phyloP scores from a whole-genome alignment of 352 stramenopile species.

The Globisporangium apiculatum region DNA sequence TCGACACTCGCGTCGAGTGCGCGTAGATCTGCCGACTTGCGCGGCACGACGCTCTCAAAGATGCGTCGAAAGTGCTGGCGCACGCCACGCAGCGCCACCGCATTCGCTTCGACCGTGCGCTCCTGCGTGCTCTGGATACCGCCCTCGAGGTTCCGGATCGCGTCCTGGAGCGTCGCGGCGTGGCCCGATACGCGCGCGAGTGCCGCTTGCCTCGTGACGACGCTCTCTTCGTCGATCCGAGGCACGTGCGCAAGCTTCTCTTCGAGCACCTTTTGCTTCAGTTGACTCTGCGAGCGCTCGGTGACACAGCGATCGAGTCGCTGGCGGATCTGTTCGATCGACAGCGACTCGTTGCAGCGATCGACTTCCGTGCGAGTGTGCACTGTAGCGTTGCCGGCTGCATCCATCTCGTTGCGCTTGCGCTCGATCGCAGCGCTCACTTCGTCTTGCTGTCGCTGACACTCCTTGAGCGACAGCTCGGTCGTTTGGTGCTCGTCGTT shows the following conservation, averaged over 20 bases:
- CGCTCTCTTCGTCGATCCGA: background rate
- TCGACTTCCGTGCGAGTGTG: background rate
- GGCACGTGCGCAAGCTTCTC: constrained; percentile 2
- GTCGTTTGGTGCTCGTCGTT: background rate
- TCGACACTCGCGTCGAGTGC: constrained; percentile 12
- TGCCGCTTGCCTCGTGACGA: background rate
- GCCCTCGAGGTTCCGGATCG: constrained; percentile 17
- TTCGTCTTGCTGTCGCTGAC: background rate
- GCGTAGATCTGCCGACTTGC: constrained; percentile 13
- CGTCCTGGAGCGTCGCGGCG: constrained; percentile 8
- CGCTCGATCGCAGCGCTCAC: background rate
- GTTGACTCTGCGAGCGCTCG: background rate
- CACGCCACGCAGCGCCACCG: constrained; percentile 16
- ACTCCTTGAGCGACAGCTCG: background rate
- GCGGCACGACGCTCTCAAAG: constrained; percentile 19
- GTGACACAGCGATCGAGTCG: background rate
- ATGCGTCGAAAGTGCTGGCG: constrained; percentile 15
- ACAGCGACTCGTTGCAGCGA: background rate
- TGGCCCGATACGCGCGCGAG: background rate
- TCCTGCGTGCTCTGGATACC: constrained; percentile 19
- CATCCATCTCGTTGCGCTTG: background rate
- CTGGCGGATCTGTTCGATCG: background rate
- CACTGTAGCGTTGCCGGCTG: background rate
- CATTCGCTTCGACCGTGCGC: constrained; percentile 17
- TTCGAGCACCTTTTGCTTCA: constrained; percentile 1